phyloP scores from a whole-genome alignment of 805 yeast species.

The Schizosaccharomyces lindneri region DNA sequence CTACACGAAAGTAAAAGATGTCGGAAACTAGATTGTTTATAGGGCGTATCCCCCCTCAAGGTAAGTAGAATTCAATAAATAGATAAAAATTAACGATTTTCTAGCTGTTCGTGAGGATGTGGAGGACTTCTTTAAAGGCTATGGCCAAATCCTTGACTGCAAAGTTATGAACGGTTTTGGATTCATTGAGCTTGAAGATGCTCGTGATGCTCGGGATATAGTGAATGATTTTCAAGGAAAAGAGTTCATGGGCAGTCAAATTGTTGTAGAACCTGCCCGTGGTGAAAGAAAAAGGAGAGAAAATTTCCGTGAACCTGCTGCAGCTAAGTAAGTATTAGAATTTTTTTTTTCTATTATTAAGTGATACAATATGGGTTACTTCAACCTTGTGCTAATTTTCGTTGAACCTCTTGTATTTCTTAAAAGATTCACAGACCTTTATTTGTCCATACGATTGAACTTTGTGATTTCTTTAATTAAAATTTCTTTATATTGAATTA shows the following conservation, averaged over 20 bases:
- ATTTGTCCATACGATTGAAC: no score
- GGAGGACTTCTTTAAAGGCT: conserved; percentile 21
- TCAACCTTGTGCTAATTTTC: background rate
- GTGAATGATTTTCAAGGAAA: conserved; percentile 7
- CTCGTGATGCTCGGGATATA: conserved; percentile 13
- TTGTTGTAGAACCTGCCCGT: background rate
- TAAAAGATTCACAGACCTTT: no score
- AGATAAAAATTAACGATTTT: background rate
- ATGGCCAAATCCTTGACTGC: conserved; percentile 31
- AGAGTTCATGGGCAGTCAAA: background rate
- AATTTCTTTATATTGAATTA: no score
- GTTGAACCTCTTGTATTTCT: background rate
- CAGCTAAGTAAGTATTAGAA: background rate
- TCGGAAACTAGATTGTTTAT: background rate
- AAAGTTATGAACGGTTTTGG: conserved; percentile 23
- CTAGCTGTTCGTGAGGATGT: conserved; percentile 18
- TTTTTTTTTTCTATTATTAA: background rate
- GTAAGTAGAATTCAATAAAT: background rate
- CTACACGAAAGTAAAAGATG: background rate
- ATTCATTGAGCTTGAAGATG: conserved; percentile 8
- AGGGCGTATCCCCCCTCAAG: background rate
- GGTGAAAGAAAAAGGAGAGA: conserved; percentile 1
- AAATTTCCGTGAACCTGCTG: background rate
- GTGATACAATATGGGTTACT: background rate
- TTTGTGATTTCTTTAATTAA: no score